Conservation (phyloP, 169 alveolate genomes). For the Plasmodium chabaudi region DNA sequence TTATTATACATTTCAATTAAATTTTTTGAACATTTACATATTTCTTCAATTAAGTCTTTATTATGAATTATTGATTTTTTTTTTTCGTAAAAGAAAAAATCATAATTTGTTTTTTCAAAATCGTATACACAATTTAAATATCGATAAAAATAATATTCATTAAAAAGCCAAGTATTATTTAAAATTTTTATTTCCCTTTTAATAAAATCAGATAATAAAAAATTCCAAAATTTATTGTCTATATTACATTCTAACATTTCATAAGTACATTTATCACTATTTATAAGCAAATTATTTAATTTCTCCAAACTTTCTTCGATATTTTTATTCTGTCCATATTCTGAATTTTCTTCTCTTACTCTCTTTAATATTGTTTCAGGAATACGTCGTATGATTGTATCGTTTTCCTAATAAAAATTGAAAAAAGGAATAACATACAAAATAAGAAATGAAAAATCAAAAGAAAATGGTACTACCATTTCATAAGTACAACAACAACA, state of each 20-base stretch:
- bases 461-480: no score
- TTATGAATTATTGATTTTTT: slow-evolving; percentile 45
- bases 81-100: slow-evolving; percentile 55
- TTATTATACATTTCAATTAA: slow-evolving; percentile 24
- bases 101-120: slow-evolving; percentile 65
- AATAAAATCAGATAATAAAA: slow-evolving; percentile 27
- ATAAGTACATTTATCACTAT: slow-evolving; percentile 35
- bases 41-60: slow-evolving; percentile 27
- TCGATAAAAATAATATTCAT: slow-evolving; percentile 68
- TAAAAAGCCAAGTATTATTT: slow-evolving; percentile 45
- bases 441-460: no score
- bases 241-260: slow-evolving; percentile 47
- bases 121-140: slow-evolving; percentile 55
- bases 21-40: slow-evolving; percentile 53
- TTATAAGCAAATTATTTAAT: slow-evolving; percentile 37
- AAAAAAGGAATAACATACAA: neutral
- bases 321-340: slow-evolving; percentile 32
- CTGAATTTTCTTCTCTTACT: slow-evolving; percentile 37
- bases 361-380: slow-evolving; percentile 40
- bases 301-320: slow-evolving; percentile 18
- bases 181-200: slow-evolving; percentile 9
- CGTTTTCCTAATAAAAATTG: slow-evolving; percentile 29
- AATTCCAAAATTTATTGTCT: slow-evolving; percentile 35
- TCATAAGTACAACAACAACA: no score
- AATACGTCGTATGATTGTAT: slow-evolving; percentile 50